Conservation (phyloP, 1,284 basidiomycete species). For the Neonothopanus nambi region DNA sequence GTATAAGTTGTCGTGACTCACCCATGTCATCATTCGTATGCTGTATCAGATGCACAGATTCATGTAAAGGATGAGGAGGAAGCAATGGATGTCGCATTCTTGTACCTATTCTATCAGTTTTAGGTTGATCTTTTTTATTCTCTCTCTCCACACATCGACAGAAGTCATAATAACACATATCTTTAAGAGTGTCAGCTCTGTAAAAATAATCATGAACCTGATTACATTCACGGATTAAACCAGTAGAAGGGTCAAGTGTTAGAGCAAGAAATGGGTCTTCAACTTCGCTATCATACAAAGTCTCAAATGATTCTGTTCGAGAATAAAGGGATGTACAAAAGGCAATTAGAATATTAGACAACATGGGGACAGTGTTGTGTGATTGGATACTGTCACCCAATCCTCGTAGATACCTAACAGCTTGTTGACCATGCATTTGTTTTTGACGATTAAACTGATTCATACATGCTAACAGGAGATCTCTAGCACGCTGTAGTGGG, state of each 20-base stretch:
- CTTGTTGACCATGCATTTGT: conserved; percentile 28
- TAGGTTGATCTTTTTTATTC: too few relatives aligned
- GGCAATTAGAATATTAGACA: background rate
- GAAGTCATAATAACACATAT: conserved; percentile 14
- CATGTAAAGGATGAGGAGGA: background rate
- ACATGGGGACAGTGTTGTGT: background rate
- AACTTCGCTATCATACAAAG: background rate
- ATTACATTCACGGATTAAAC: background rate
- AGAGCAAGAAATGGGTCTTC: too few relatives aligned
- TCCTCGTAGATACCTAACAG: conserved; percentile 23
- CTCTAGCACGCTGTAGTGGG: conserved; percentile 18
- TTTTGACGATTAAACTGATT: conserved; percentile 21
- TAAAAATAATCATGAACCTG: conserved; percentile 11
- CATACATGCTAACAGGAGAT: conserved; percentile 22
- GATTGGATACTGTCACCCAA: conserved; percentile 10
- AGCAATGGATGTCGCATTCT: background rate
- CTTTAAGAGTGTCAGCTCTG: background rate
- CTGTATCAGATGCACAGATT: conserved; percentile 21
- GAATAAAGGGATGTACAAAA: background rate
- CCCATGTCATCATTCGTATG: conserved; percentile 17
- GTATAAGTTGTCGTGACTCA: conserved; percentile 9
- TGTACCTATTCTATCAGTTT: too few relatives aligned
- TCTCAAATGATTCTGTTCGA: background rate
- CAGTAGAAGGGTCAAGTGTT: too few relatives aligned
- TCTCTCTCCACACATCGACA: too few relatives aligned